Evolutionary conservation across 2,329 filamentous ascomycete genomes (phyloP), one percentile per base, ranked within the genome.

Genomic region (Neophaeococcomyces mojaviensis): DNA sequence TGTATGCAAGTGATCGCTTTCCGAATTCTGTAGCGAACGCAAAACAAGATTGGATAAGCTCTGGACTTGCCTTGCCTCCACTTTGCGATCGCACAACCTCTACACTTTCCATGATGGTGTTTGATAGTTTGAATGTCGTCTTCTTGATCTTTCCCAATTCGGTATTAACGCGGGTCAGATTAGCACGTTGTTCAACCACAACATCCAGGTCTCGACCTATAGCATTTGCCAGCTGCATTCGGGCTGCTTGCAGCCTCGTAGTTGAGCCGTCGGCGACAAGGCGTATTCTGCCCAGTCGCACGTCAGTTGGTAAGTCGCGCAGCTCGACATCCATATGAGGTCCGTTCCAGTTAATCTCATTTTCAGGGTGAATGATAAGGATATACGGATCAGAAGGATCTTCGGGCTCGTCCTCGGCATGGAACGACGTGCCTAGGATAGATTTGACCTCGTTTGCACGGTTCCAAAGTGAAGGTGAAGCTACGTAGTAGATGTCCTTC

Each of bases 21-120:
- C 92, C 92, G 56, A 98, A 98, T 63, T 98, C 92, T 0, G 92
- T 97, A n/a, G 92, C 92, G 59, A 97, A 98, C 33, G 94, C 86
- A 64, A 97, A 98, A 67, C 90, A 98, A 4, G 88, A 94, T 65
- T 98, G 92, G 53, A 98, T 92, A 24, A 98, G 78, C 60, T 98
- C 92, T 58, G 95, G 88, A 62, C 90, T 95, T 54, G 92, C 84
- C 53, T 90, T 78, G 7, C 84, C 86, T 47, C 78, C 76, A 1
- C 88, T 88, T 65, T 98, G 90, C 55, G 81, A 82, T 53, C 88
- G 79, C 53, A 98, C 92, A 52, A 87, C 88, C 62, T 94, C 88
- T 36, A 98, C 92, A 61, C 88, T 96, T 65, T 97, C 90, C 88
- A 98, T 96, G 66, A 98, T 97, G 5, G 88, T 88, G 67, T 96